A percentile compares a stretch with the other conserved stretches of the same genome.
These are phyloP conservation scores for Epithemia pelagica DNA, from an alignment of 108 stramenopile species.

Conservation along the genomic window DNA sequence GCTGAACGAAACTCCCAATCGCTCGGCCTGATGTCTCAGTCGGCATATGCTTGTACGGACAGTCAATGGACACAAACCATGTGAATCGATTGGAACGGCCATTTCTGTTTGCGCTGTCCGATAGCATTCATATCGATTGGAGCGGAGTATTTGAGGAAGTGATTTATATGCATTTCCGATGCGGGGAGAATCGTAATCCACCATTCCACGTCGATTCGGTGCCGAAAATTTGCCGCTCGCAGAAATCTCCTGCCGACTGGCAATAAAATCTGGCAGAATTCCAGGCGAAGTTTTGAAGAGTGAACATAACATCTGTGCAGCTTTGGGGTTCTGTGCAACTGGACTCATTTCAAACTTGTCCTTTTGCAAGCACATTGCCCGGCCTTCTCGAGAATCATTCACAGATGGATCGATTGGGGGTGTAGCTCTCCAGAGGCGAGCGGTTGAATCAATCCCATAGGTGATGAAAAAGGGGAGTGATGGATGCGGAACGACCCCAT, in stretches of 20 bases:
- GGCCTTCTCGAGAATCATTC: slow-evolving; percentile 56
- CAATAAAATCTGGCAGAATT: slow-evolving; percentile 53
- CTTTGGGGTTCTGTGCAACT: slow-evolving; percentile 44
- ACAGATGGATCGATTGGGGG: slow-evolving; percentile 55
- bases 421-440: slow-evolving; percentile 77
- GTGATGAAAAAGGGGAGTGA: slow-evolving; percentile 65
- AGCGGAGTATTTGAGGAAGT: slow-evolving; percentile 34
- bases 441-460: slow-evolving; percentile 83
- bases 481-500: slow-evolving; percentile 78
- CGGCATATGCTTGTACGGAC: slow-evolving; percentile 54
- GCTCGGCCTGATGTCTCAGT: slow-evolving; percentile 59
- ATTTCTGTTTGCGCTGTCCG: slow-evolving; percentile 21
- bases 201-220: slow-evolving; percentile 6
- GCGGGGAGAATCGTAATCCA: background rate
- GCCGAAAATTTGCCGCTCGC: background rate
- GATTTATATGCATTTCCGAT: slow-evolving; percentile 66
- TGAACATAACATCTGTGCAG: slow-evolving; percentile 30
- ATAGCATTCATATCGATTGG: slow-evolving; percentile 49
- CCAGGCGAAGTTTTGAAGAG: slow-evolving; percentile 39
- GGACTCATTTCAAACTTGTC: slow-evolving; percentile 34
- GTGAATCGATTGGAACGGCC: slow-evolving; percentile 46
- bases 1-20: slow-evolving; percentile 42
- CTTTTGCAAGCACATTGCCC: slow-evolving; percentile 8
- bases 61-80: slow-evolving; percentile 30
- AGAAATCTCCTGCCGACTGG: slow-evolving; percentile 22